Evolutionary conservation across 352 stramenopile genomes (phyloP).

Genomic region (Globisporangium echinulatum): DNA sequence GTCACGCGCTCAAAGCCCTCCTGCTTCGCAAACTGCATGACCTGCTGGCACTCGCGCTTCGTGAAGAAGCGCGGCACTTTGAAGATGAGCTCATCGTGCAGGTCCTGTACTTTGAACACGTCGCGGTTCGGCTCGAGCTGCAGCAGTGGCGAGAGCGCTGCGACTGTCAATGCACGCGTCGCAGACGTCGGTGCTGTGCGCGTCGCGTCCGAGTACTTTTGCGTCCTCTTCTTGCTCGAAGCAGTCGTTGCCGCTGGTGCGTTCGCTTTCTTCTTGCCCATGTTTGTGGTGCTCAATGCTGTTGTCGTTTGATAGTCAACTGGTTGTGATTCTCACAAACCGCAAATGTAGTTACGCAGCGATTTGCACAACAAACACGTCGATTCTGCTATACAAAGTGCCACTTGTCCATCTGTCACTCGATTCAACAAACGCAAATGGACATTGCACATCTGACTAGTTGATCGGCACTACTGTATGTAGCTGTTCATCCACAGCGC

Average conservation of each 20-base stretch:
- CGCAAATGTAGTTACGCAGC: too few relatives aligned
- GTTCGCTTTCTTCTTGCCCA: conserved; percentile 13
- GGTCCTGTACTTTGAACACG: conserved; percentile 23
- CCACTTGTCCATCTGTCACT: background rate
- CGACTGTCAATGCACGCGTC: background rate
- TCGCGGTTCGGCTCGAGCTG: conserved; percentile 36
- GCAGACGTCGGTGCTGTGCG: conserved; percentile 5
- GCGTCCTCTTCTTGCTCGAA: conserved; percentile 3
- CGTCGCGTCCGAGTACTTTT: conserved; percentile 15
- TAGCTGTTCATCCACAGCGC: too few relatives aligned
- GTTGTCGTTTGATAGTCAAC: too few relatives aligned
- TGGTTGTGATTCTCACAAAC: too few relatives aligned
- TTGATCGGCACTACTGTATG: too few relatives aligned
- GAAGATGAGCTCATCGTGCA: conserved; percentile 66
- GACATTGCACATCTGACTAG: background rate
- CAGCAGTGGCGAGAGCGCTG: conserved; percentile 25
- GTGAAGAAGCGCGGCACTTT: conserved; percentile 58
- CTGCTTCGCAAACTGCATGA: conserved; percentile 47
- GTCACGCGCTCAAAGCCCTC: conserved; percentile 65
- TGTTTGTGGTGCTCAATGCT: background rate
- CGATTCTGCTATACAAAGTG: too few relatives aligned
- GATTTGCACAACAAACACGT: too few relatives aligned
- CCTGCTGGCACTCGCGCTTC: conserved; percentile 46
- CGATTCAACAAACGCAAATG: background rate
- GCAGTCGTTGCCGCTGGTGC: background rate